Percentiles rank a stretch among this genome's conserved stretches.
phyloP scores from a whole-genome alignment of 139 green algal species.

The Deuterostichococcus epilithicus region DNA sequence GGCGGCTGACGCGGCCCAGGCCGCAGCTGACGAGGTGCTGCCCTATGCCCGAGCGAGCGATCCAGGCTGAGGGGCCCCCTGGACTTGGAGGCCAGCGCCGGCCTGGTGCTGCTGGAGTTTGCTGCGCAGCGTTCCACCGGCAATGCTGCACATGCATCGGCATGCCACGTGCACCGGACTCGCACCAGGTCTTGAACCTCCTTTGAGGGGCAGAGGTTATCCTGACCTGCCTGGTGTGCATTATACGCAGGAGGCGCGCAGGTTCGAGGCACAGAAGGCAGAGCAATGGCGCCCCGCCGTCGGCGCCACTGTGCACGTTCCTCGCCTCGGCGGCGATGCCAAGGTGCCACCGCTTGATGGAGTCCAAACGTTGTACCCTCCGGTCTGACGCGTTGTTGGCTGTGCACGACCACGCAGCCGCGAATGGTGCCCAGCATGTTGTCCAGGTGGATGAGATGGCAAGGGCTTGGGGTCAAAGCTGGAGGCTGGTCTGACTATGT shows the following conservation, averaged over 20 bases:
- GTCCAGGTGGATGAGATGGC: neutral
- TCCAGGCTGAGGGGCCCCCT: neutral
- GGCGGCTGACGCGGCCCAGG: neutral
- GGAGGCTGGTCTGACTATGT: neutral
- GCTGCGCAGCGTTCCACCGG: neutral
- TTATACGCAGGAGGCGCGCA: constrained; percentile 1
- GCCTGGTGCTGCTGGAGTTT: neutral
- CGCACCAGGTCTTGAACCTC: neutral
- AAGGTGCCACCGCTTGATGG: constrained; percentile 6
- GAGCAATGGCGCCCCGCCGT: constrained; percentile 8
- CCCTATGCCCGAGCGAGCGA: too few relatives aligned
- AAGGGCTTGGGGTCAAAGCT: neutral
- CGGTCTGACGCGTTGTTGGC: neutral
- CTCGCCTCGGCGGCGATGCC: constrained; percentile 6
- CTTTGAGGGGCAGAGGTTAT: neutral
- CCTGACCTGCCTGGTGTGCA: neutral
- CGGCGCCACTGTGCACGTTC: constrained; percentile 9
- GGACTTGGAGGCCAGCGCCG: neutral
- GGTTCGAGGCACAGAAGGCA: neutral
- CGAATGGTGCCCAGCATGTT: neutral
- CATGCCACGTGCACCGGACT: neutral
- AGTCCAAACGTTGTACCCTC: neutral
- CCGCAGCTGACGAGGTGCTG: neutral
- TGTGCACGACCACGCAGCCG: neutral
- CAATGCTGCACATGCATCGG: neutral